Base-by-base conservation (phyloP, 2,329 filamentous ascomycete genomes). In the Thielaviopsis punctulata region DNA sequence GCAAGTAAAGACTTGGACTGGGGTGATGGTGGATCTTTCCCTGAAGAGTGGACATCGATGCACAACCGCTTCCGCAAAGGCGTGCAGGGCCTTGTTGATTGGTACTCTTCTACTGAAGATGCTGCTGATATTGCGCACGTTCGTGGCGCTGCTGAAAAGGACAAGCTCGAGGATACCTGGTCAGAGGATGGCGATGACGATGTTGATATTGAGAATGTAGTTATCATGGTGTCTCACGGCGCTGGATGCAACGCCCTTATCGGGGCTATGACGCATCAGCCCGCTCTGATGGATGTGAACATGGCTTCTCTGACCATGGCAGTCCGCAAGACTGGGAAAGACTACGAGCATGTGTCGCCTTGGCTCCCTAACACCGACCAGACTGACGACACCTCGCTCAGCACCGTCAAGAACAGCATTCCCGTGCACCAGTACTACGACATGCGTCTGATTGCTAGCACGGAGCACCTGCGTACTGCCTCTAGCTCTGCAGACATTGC, bases 11-110 rank as follows among this genome's bases (percentile, higher is more conserved):
- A 85, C 0, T 73, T 86, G 44, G 73, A 81, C 56, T 96, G 92
- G 84, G 90, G 89, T 6, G 81, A 87, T 60, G 90, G 90, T 9
- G 92, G 90, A 39, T 76, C 82, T 44, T 85, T 86, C 59, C 88
- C 86, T 1, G 92, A 98, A 65, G 92, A 96, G 66, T 98, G 92
- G 92, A 84, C 86, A 25, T 73, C 80, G 3, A 96, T 98, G 92
- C 92, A 98, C 66, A 82, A 82, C 62, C 78, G 92, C 21, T 95
- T 96, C 61, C 77, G 88, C 36, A 77, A 73, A 56, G 90, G 90
- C 1, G 66, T 95, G 39, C 80, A 85, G 58, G 78, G 79, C 45
- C 76, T 95, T 69, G 71, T 95, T 12, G 75, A 83, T 55, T 96
- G 88, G 86, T 98, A 98, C 62, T 73, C 63, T 60, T 79, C 64